A percentile compares a stretch with the other conserved stretches of the same genome.
phyloP scores from a whole-genome alignment of 176 grass and related monocot species.

The Oryza glumipatula region DNA sequence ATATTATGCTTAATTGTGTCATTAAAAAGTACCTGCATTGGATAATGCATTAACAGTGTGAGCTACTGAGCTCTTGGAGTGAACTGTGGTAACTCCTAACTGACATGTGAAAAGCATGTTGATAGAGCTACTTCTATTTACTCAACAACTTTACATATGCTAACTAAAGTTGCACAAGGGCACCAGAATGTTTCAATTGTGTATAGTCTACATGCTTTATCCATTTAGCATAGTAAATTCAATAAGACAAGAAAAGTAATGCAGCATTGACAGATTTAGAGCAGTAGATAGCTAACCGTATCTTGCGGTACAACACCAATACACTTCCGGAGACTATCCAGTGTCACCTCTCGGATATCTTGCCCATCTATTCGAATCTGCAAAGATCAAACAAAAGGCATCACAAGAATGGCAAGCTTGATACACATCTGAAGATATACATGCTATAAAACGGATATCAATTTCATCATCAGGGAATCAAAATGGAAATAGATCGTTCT shows the following conservation, averaged over 20 bases:
- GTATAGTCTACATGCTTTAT: not conserved
- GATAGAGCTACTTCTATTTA: slow-evolving; percentile 21
- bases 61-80: slow-evolving; percentile 41
- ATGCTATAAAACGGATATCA: slow-evolving; percentile 15
- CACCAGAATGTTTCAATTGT: slow-evolving; percentile 11
- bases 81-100: not conserved
- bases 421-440: slow-evolving; percentile 23
- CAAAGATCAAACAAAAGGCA: slow-evolving; percentile 25
- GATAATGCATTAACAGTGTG: slow-evolving; percentile 24
- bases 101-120: not conserved
- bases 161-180: slow-evolving; percentile 13
- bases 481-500: slow-evolving; percentile 31
- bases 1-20: slow-evolving; percentile 99
- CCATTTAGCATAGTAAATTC: slow-evolving; percentile 12
- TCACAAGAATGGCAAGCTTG: slow-evolving; percentile 37
- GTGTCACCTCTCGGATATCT: slow-evolving; percentile 77
- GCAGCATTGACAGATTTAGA: slow-evolving; percentile 26
- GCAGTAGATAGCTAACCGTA: slow-evolving; percentile 59
- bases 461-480: slow-evolving; percentile 35
- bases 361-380: slow-evolving; percentile 94
- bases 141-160: not conserved
- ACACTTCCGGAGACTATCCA: slow-evolving; percentile 86
- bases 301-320: slow-evolving; percentile 99
- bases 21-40: slow-evolving; percentile 93
- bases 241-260: slow-evolving; percentile 27